Evolutionary conservation across 371 early-diverging fungal species (phyloP).

Genomic region (Circinella minor): DNA sequence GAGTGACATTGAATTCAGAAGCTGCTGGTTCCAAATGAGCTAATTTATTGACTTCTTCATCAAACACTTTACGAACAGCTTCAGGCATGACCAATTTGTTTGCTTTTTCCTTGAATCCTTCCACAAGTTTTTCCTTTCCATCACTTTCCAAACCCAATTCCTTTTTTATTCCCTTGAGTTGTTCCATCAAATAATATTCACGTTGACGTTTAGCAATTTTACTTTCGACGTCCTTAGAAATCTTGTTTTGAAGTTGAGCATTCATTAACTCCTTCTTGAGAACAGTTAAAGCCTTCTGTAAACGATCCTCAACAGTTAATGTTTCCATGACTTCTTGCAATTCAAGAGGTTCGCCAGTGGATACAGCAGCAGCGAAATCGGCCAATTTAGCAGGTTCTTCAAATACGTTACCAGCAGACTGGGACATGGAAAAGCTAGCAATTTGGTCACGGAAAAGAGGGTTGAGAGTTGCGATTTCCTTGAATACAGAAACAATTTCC

Average conservation of each 20-base stretch:
- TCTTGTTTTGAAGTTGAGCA: constrained; percentile 95
- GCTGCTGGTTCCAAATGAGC: constrained; percentile 95
- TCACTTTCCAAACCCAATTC: constrained; percentile 96
- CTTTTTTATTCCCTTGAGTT: constrained; percentile 97
- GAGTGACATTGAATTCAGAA: constrained; percentile 95
- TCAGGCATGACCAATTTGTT: constrained; percentile 87
- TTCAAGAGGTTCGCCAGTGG: constrained; percentile 89
- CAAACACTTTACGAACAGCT: constrained; percentile 91
- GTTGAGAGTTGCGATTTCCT: constrained; percentile 92
- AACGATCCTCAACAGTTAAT: constrained; percentile 86
- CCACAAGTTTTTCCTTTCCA: constrained; percentile 96
- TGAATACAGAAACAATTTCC: constrained; percentile 94
- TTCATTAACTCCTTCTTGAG: constrained; percentile 97
- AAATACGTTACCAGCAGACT: constrained; percentile 94
- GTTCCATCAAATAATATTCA: constrained; percentile 98
- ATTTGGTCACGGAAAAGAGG: constrained; percentile 97
- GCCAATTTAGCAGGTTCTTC: constrained; percentile 94
- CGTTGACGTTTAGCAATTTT: constrained; percentile 96
- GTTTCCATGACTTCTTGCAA: constrained; percentile 92
- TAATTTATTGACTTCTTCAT: constrained; percentile 95
- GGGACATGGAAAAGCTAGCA: constrained; percentile 92
- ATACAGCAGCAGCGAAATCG: constrained; percentile 96
- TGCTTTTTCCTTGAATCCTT: constrained; percentile 88
- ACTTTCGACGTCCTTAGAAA: constrained; percentile 94
- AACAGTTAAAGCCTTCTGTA: constrained; percentile 89